phyloP scores from a whole-genome alignment of 1,284 basidiomycete species.

The Ustilago bromivora region DNA sequence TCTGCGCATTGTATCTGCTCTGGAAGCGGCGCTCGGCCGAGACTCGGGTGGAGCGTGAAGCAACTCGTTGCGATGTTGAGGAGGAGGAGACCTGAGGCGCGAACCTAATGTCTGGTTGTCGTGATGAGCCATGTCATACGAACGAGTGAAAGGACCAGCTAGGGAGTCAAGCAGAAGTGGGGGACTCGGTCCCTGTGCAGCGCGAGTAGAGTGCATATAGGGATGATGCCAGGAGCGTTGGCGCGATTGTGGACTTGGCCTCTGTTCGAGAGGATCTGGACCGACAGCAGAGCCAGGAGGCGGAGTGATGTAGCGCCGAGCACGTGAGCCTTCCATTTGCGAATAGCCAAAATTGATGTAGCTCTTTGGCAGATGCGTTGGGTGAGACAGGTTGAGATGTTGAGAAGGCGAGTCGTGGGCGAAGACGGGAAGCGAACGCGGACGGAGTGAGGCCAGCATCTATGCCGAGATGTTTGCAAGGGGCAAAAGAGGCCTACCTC shows the following conservation, averaged over 20 bases:
- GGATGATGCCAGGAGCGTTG: slow-evolving; percentile 53
- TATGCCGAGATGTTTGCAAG: slow-evolving; percentile 19
- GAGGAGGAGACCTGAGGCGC: slow-evolving; percentile 27
- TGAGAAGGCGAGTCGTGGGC: slow-evolving; percentile 12
- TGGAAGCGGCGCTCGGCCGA: slow-evolving; percentile 20
- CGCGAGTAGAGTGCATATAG: slow-evolving; percentile 24
- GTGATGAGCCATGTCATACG: slow-evolving; percentile 18
- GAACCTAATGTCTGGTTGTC: not conserved
- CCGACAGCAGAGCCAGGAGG: not conserved
- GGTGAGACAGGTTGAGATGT: not conserved
- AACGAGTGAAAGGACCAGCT: slow-evolving; percentile 11
- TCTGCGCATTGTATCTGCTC: slow-evolving; percentile 9
- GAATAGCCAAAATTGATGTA: not conserved
- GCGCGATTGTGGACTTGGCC: slow-evolving; percentile 35
- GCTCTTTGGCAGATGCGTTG: not conserved
- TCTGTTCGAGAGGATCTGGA: slow-evolving; percentile 21
- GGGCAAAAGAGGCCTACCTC: slow-evolving; percentile 15
- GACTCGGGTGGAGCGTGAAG: slow-evolving; percentile 18
- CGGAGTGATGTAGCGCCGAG: slow-evolving; percentile 27
- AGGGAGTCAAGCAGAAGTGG: slow-evolving; percentile 19
- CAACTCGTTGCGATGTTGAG: slow-evolving; percentile 19
- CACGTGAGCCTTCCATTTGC: slow-evolving; percentile 29
- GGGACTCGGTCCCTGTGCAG: slow-evolving; percentile 24
- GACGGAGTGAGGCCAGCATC: slow-evolving; percentile 47
- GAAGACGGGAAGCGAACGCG: slow-evolving; percentile 32